Percentiles rank a stretch among this genome's conserved stretches.
Conservation (phyloP, 257 asterid species). For the Jaltomata sinuosa region DNA sequence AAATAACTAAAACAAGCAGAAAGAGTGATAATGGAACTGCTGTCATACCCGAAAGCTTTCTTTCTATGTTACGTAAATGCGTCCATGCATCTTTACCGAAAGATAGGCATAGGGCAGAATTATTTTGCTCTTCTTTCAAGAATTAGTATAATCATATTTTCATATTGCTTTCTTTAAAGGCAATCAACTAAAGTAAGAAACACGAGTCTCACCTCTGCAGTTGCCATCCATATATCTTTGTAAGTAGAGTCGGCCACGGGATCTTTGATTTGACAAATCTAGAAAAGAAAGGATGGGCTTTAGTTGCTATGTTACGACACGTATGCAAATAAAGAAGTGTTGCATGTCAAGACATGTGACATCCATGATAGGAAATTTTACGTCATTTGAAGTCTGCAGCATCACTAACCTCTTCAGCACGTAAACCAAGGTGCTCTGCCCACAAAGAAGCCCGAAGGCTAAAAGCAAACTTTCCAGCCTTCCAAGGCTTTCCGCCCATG, state of each 20-base stretch:
- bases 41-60: not conserved
- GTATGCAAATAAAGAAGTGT: not conserved
- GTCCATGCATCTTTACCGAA: not conserved
- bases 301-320: not conserved
- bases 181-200: not conserved
- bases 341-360: not conserved
- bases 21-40: not conserved
- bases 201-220: conserved; percentile 52
- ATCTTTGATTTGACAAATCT: conserved; percentile 61
- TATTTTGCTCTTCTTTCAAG: not conserved
- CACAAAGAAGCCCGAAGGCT: conserved; percentile 75
- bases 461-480: conserved; percentile 74
- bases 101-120: not conserved
- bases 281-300: conserved; percentile 4
- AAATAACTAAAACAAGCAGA: not conserved
- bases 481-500: conserved; percentile 78
- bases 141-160: not conserved
- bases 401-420: conserved; percentile 49
- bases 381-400: not conserved
- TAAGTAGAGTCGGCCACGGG: conserved; percentile 65
- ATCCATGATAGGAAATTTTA: not conserved
- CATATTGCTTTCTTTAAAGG: not conserved
- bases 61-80: not conserved
- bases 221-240: conserved; percentile 59
- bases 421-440: conserved; percentile 89